phyloP scores from a whole-genome alignment of 345 rosid species.

The Psidium guajava region DNA sequence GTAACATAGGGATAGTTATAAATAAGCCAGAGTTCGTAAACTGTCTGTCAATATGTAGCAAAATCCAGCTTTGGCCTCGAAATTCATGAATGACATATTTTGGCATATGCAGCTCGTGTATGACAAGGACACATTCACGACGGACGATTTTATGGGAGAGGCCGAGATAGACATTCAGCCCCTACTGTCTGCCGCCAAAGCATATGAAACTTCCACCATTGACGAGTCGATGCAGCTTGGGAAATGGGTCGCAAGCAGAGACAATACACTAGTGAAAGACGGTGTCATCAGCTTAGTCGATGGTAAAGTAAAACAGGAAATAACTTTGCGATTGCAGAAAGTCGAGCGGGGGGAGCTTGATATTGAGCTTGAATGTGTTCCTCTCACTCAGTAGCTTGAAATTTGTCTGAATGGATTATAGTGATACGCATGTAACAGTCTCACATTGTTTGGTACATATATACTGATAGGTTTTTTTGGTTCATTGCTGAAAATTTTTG shows the following conservation, averaged over 20 bases:
- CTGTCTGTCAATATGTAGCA: not conserved
- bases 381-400: slow-evolving; percentile 58
- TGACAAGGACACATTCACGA: slow-evolving; percentile 78
- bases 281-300: slow-evolving; percentile 56
- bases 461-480: not conserved
- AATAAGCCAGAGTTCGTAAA: not conserved
- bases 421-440: not conserved
- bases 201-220: slow-evolving; percentile 44
- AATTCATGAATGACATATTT: not conserved
- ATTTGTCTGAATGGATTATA: not conserved
- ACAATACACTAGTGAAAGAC: slow-evolving; percentile 60
- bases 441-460: not conserved
- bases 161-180: slow-evolving; percentile 98
- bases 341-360: slow-evolving; percentile 84
- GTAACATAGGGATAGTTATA: not conserved
- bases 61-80: not conserved
- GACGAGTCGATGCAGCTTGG: slow-evolving; percentile 61
- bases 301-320: slow-evolving; percentile 78
- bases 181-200: slow-evolving; percentile 71
- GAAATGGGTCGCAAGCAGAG: slow-evolving; percentile 63
- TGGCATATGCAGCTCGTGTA: slow-evolving; percentile 50
- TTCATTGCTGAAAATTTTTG: not conserved
- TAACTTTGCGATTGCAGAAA: slow-evolving; percentile 65
- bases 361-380: slow-evolving; percentile 47
- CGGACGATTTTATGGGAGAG: slow-evolving; percentile 96